Evolutionary conservation across 257 asterid species (phyloP), one percentile per base, ranked within the genome.

Genomic region (Ocimum tenuiflorum): DNA sequence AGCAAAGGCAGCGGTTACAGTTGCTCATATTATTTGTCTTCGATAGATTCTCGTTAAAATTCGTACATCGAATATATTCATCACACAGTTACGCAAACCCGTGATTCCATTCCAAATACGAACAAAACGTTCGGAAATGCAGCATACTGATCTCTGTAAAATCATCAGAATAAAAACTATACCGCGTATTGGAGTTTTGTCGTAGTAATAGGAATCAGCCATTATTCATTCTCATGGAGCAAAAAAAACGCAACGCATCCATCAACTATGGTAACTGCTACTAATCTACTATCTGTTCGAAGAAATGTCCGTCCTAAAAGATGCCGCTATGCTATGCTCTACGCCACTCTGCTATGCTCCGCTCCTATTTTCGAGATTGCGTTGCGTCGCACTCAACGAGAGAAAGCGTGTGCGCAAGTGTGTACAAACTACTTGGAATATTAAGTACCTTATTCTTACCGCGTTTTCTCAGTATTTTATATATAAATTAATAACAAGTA

Each of bases 131-230:
- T 17, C 15, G 15, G 38, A 55, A 47, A 42, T 18, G 59, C 51
- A 56, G 50, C 72, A 12, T 10, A 24, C 15, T 27, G 2, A 57
- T 38, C n/a, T 15, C 24, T 4, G 43, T 22, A 4, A 7, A 7
- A 63, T 14, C 31, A 41, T 9, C 46, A 19, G 24, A 29, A 22
- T 17, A 62, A 58, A 24, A 47, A 22, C 39, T 2, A 14, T 79
- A 75, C 83, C 80, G 60, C 68, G 63, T 78, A 67, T n/a, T 75
- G 58, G 18, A 70, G 73, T 6, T 62, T 47, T 36, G 79, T 52
- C 39, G 70, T 71, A 22, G 63, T 7, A 23, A 75, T 36, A 36
- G 62, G 24, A 36, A 55, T 58, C 20, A 69, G 46, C 78, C n/a
- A 73, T 73, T 61, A 15, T 15, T 15, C 52, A 19, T 20, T 8